These are phyloP conservation scores for Neurospora sp. DNA, from an alignment of 2,329 filamentous ascomycete genomes.

Conservation along the genomic window DNA sequence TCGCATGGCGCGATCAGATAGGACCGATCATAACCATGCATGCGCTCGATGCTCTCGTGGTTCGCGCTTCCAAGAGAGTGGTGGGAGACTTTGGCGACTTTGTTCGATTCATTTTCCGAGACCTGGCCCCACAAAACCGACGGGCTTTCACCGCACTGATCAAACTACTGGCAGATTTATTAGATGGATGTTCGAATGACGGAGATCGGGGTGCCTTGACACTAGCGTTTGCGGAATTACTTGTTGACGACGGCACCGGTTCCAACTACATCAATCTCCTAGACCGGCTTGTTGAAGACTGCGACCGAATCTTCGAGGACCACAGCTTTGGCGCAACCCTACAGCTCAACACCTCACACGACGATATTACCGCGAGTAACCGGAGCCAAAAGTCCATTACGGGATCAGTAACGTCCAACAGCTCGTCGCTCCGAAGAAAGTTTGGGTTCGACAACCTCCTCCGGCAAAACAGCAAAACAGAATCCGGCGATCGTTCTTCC, in stretches of 20 bases:
- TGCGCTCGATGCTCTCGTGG: constrained; percentile 65
- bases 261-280: constrained; percentile 81
- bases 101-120: constrained; percentile 52
- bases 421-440: constrained; percentile 74
- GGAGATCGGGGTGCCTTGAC: constrained; percentile 83
- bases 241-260: constrained; percentile 68
- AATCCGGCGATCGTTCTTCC: constrained; percentile 63
- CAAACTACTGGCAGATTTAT: constrained; percentile 74
- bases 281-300: constrained; percentile 82
- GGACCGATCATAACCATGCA: constrained; percentile 70
- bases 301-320: constrained; percentile 78
- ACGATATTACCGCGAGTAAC: constrained; percentile 50
- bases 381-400: constrained; percentile 52
- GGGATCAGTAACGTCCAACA: constrained; percentile 74
- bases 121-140: constrained; percentile 60
- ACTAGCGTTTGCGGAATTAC: constrained; percentile 76
- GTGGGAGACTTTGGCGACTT: constrained; percentile 66
- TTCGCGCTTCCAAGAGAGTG: constrained; percentile 53
- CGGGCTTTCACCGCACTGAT: constrained; percentile 77
- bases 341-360: constrained; percentile 39
- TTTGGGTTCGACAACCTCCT: constrained; percentile 72
- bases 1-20: constrained; percentile 83
- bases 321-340: constrained; percentile 27
- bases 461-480: constrained; percentile 68
- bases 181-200: constrained; percentile 86